Conservation (phyloP, 495 filamentous ascomycete genomes). For the Patellaria atrata region DNA sequence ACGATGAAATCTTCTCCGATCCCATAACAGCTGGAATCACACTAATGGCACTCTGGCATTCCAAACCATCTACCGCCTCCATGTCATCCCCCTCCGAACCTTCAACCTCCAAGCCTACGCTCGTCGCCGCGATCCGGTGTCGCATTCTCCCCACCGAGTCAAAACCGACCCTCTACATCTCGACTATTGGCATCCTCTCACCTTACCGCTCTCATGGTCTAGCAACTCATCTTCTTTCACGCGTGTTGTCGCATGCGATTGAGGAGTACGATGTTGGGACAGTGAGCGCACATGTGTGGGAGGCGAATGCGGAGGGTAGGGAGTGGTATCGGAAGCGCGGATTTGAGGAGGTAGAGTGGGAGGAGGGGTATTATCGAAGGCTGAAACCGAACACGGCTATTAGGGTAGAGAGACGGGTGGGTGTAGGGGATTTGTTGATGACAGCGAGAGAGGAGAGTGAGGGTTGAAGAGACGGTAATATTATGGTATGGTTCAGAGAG, state of each 20-base stretch:
- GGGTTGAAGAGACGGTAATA: too few species aligned
- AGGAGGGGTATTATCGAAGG: conserved; percentile 69
- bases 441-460: neutral
- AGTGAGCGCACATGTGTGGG: conserved; percentile 88
- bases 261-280: conserved; percentile 35
- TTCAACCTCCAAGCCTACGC: conserved; percentile 2
- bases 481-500: too few species aligned
- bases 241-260: conserved; percentile 31
- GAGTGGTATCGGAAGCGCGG: conserved; percentile 78
- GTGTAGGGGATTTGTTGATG: conserved; percentile 22
- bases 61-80: conserved; percentile 27
- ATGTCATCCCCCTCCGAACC: neutral
- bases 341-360: conserved; percentile 44
- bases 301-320: conserved; percentile 71
- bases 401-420: conserved; percentile 46
- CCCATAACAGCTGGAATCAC: conserved; percentile 54
- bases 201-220: conserved; percentile 70
- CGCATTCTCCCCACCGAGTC: conserved; percentile 43
- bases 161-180: conserved; percentile 58
- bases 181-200: conserved; percentile 68
- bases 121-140: conserved; percentile 56
- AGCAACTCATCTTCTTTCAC: conserved; percentile 55
- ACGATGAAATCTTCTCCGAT: conserved; percentile 57
- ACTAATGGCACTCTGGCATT: conserved; percentile 57
- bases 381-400: conserved; percentile 68